Conservation (phyloP, 2,329 filamentous ascomycete genomes). For the Aspergillus arachidicola region DNA sequence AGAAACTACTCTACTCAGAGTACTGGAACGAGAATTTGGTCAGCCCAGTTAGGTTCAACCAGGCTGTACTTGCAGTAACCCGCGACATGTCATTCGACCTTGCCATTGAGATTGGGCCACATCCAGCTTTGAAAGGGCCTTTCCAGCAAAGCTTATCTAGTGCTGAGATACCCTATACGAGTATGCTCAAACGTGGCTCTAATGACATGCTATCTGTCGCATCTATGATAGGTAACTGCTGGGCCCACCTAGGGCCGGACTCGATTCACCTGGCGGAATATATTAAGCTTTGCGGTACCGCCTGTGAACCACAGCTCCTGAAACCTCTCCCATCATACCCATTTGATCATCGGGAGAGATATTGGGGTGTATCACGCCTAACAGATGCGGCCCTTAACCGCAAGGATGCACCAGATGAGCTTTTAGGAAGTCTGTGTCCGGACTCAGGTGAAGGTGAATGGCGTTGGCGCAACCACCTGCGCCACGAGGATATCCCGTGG, state of each 20-base stretch:
- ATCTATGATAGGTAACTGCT: too few species aligned
- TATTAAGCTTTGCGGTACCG: too few species aligned
- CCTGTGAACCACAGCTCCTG: background rate
- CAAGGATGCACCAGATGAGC: background rate
- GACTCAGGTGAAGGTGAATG: background rate
- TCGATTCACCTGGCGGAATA: too few species aligned
- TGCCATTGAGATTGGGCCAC: constrained; percentile 39
- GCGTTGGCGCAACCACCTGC: background rate
- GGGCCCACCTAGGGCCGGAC: too few species aligned
- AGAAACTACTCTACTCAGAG: too few species aligned
- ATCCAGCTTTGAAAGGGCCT: constrained; percentile 35
- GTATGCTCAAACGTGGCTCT: background rate
- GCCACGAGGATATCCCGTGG: background rate
- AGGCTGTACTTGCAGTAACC: background rate
- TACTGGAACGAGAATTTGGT: background rate
- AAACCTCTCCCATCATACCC: background rate
- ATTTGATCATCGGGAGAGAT: background rate
- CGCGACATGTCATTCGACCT: constrained; percentile 19
- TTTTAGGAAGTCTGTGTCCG: background rate
- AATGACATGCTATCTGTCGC: too few species aligned
- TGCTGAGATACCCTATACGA: background rate
- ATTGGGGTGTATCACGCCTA: background rate
- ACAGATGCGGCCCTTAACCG: background rate
- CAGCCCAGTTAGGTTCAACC: too few species aligned
- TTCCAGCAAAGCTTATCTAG: constrained; percentile 3